Evolutionary conservation across 352 stramenopile genomes (phyloP).

Genomic region (Phytophthora fragariae): DNA sequence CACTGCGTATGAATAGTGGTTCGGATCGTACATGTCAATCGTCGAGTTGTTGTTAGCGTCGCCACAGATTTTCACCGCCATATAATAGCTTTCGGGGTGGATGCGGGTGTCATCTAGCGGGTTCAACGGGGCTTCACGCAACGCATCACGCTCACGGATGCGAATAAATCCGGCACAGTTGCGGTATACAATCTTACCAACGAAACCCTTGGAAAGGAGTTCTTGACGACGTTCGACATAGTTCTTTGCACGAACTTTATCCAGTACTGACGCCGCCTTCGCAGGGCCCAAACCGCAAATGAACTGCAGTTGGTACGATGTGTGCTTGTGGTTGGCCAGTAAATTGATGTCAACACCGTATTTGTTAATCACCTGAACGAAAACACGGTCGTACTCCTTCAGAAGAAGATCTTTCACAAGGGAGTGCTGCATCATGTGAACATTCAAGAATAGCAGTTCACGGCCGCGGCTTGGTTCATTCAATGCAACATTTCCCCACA

Average conservation of each 20-base stretch:
- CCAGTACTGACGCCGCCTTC: constrained; percentile 81
- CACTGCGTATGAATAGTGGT: constrained; percentile 91
- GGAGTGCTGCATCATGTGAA: constrained; percentile 88
- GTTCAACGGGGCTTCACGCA: constrained; percentile 88
- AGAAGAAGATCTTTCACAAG: constrained; percentile 87
- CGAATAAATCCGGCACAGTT: constrained; percentile 90
- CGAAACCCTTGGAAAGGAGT: constrained; percentile 81
- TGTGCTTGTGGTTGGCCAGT: constrained; percentile 90
- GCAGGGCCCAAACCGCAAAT: constrained; percentile 86
- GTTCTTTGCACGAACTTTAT: constrained; percentile 86
- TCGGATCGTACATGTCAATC: constrained; percentile 92
- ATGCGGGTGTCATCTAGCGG: constrained; percentile 90
- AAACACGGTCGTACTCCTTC: constrained; percentile 89
- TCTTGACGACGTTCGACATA: constrained; percentile 90
- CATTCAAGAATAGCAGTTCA: constrained; percentile 87
- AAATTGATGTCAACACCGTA: constrained; percentile 91
- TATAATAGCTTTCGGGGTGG: constrained; percentile 92
- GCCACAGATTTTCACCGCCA: constrained; percentile 92
- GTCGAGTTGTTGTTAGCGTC: constrained; percentile 93
- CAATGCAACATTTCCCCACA: constrained; percentile 86
- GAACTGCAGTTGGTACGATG: constrained; percentile 89
- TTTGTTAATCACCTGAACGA: constrained; percentile 88
- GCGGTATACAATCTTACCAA: constrained; percentile 89
- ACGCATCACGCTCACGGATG: constrained; percentile 85
- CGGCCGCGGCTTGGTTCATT: constrained; percentile 81